phyloP scores from a whole-genome alignment of 1,139 yeast genomes.

The Candida sp. region DNA sequence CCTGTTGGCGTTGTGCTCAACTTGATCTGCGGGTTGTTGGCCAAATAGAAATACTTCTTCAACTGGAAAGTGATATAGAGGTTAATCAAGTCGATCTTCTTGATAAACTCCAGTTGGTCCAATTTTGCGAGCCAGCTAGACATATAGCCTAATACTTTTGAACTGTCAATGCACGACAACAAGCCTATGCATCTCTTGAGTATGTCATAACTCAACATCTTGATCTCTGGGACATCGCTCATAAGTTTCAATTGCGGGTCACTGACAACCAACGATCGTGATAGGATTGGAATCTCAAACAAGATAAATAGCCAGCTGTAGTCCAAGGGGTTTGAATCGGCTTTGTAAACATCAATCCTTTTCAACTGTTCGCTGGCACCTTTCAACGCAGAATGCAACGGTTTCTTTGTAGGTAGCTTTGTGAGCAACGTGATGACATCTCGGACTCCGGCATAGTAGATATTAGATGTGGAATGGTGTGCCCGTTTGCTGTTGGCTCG shows the following conservation, averaged over 20 bases:
- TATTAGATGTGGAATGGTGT: constrained; percentile 45
- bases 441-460: constrained; percentile 50
- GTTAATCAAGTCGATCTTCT: constrained; percentile 60
- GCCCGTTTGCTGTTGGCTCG: constrained; percentile 22
- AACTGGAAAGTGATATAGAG: constrained; percentile 69
- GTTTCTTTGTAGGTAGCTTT: constrained; percentile 61
- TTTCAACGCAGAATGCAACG: constrained; percentile 54
- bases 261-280: constrained; percentile 43
- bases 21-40: constrained; percentile 34
- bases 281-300: constrained; percentile 64
- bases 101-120: constrained; percentile 39
- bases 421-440: constrained; percentile 45
- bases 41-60: constrained; percentile 39
- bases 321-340: constrained; percentile 38
- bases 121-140: constrained; percentile 62
- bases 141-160: constrained; percentile 44
- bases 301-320: constrained; percentile 61
- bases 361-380: constrained; percentile 54
- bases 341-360: constrained; percentile 38
- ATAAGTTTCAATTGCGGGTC: constrained; percentile 24
- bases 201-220: constrained; percentile 62
- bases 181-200: constrained; percentile 70
- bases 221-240: constrained; percentile 56
- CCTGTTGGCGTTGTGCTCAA: constrained; percentile 17
- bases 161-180: constrained; percentile 53